phyloP scores from a whole-genome alignment of 2,329 filamentous ascomycete species.

The Xylariomycetidae sp. region DNA sequence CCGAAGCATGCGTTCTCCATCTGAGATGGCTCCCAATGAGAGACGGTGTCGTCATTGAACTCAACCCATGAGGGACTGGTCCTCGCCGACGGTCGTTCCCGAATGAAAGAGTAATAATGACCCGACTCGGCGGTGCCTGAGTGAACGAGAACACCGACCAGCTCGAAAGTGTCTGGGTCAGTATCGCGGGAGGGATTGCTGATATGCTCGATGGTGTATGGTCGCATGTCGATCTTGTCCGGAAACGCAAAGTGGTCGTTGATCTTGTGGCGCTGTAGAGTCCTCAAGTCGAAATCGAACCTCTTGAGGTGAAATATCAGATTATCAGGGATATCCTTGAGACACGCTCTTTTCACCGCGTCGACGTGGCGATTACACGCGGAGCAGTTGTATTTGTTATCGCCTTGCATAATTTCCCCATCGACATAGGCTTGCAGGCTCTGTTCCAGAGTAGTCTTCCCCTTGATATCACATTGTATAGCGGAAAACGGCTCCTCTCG shows the following conservation, averaged over 20 bases:
- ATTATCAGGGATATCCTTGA: conserved; percentile 90
- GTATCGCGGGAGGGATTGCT: conserved; percentile 53
- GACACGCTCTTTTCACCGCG: conserved; percentile 85
- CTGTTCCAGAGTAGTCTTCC: conserved; percentile 76
- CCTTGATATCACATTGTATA: conserved; percentile 94
- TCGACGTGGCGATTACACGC: conserved; percentile 85
- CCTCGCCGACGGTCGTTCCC: conserved; percentile 62
- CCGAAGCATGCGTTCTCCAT: conserved; percentile 79
- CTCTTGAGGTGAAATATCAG: conserved; percentile 92
- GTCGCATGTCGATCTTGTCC: conserved; percentile 74
- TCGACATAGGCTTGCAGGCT: conserved; percentile 94
- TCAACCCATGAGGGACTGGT: conserved; percentile 67
- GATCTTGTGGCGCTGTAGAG: conserved; percentile 82
- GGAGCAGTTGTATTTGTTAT: conserved; percentile 98
- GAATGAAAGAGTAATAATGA: conserved; percentile 95
- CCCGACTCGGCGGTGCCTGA: conserved; percentile 89
- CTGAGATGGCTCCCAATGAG: conserved; percentile 65
- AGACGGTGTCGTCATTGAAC: conserved; percentile 89
- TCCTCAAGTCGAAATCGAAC: conserved; percentile 75
- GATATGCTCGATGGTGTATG: conserved; percentile 83
- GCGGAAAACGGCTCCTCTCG: conserved; percentile 86
- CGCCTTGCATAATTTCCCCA: conserved; percentile 93
- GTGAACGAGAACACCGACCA: conserved; percentile 93
- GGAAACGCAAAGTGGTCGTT: conserved; percentile 95
- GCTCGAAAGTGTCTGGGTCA: conserved; percentile 75